Evolutionary conservation across 2,329 filamentous ascomycete genomes (phyloP).

Genomic region (Bipolaris gigantea): DNA sequence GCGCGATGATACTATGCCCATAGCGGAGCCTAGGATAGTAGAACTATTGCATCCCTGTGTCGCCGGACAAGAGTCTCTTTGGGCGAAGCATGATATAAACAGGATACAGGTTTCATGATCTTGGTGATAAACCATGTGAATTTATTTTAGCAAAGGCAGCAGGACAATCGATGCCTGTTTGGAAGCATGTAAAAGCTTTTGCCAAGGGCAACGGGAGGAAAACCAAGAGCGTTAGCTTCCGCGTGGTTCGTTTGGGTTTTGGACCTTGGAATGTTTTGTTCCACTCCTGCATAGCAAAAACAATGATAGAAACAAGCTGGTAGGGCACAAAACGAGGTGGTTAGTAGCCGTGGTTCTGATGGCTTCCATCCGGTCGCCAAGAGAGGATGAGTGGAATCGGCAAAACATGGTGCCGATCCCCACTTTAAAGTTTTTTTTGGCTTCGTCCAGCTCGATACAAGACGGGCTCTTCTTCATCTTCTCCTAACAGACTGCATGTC

Average conservation of each 20-base stretch:
- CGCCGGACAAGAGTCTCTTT: neutral
- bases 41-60: too few relatives aligned
- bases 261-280: neutral
- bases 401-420: constrained; percentile 4
- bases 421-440: constrained; percentile 15
- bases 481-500: constrained; percentile 1
- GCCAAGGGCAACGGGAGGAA: constrained; percentile 34
- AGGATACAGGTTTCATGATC: too few relatives aligned
- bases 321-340: too few relatives aligned
- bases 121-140: too few relatives aligned
- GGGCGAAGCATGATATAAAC: neutral
- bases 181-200: constrained; percentile 28
- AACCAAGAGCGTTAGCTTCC: constrained; percentile 39
- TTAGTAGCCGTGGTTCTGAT: too few relatives aligned
- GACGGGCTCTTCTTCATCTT: constrained; percentile 2
- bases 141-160: too few relatives aligned
- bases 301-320: too few relatives aligned
- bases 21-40: too few relatives aligned
- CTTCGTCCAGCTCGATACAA: constrained; percentile 4
- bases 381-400: neutral
- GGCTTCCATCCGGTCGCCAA: neutral
- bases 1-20: too few relatives aligned
- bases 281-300: too few relatives aligned
- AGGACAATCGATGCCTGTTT: neutral
- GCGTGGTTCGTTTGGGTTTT: constrained; percentile 37